These are phyloP conservation scores for Clarireedia monteithiana DNA, from an alignment of 2,329 filamentous ascomycete species.

Conservation along the genomic window DNA sequence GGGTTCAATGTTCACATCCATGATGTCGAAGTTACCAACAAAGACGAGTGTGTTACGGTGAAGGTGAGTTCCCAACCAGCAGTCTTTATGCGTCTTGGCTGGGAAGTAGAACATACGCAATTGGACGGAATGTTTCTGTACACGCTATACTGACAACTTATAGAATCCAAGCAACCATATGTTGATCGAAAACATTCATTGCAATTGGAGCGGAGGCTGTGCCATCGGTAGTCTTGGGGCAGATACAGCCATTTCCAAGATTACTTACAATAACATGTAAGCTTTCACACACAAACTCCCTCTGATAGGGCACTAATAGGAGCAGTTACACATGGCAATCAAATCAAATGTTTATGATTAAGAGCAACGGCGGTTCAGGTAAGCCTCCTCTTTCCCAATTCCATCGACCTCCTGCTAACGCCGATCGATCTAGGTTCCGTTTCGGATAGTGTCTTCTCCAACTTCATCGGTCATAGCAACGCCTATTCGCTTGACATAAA, in stretches of 20 bases:
- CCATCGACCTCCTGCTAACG: neutral
- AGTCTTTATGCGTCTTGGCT: neutral
- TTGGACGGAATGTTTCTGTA: too few relatives aligned
- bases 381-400: neutral
- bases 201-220: slow-evolving; percentile 52
- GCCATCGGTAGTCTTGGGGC: slow-evolving; percentile 47
- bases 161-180: slow-evolving; percentile 34
- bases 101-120: too few relatives aligned
- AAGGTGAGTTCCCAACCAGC: slow-evolving; percentile 31
- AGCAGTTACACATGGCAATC: slow-evolving; percentile 17
- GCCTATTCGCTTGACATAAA: slow-evolving; percentile 51
- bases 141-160: neutral
- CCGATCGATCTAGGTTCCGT: slow-evolving; percentile 35
- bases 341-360: slow-evolving; percentile 59
- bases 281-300: slow-evolving; percentile 29
- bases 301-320: neutral
- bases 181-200: slow-evolving; percentile 51
- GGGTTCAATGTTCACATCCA: slow-evolving; percentile 49
- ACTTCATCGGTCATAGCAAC: slow-evolving; percentile 53
- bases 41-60: slow-evolving; percentile 53
- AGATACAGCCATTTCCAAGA: slow-evolving; percentile 42
- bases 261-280: slow-evolving; percentile 50
- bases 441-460: slow-evolving; percentile 43
- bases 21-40: slow-evolving; percentile 54
- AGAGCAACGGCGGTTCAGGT: slow-evolving; percentile 45